These are phyloP conservation scores for Pleodorina starrii DNA, from an alignment of 139 green algal genomes.

Conservation along the genomic window DNA sequence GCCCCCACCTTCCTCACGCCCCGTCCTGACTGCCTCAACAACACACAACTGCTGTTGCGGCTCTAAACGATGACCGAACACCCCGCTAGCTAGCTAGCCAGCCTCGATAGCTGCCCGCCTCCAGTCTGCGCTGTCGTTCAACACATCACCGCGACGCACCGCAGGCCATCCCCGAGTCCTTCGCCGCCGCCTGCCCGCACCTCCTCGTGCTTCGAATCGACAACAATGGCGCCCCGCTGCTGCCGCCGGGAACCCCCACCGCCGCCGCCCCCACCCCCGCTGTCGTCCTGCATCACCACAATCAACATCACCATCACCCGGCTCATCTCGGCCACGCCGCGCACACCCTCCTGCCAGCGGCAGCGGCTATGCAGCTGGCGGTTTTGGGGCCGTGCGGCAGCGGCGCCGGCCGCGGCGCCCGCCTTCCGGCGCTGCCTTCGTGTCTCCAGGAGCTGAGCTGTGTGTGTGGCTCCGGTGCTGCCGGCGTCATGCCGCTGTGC, in stretches of 20 bases:
- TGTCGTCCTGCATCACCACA: too few species aligned
- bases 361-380: neutral
- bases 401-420: neutral
- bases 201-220: neutral
- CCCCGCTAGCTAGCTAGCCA: too few species aligned
- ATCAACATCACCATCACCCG: too few species aligned
- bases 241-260: too few species aligned
- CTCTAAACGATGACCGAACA: too few species aligned
- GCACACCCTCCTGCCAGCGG: neutral
- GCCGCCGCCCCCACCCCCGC: too few species aligned
- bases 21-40: too few species aligned
- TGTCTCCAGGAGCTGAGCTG: neutral
- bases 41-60: too few species aligned
- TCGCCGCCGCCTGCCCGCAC: neutral
- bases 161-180: neutral
- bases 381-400: neutral
- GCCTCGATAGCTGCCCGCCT: too few species aligned
- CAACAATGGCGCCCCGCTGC: neutral
- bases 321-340: neutral
- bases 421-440: neutral
- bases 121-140: neutral
- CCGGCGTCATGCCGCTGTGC: neutral
- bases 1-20: too few species aligned
- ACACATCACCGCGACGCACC: neutral
- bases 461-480: neutral